Evolutionary conservation across 2,329 filamentous ascomycete species (phyloP), one percentile per base, ranked within the genome.

Genomic region (Epichloe sp.): DNA sequence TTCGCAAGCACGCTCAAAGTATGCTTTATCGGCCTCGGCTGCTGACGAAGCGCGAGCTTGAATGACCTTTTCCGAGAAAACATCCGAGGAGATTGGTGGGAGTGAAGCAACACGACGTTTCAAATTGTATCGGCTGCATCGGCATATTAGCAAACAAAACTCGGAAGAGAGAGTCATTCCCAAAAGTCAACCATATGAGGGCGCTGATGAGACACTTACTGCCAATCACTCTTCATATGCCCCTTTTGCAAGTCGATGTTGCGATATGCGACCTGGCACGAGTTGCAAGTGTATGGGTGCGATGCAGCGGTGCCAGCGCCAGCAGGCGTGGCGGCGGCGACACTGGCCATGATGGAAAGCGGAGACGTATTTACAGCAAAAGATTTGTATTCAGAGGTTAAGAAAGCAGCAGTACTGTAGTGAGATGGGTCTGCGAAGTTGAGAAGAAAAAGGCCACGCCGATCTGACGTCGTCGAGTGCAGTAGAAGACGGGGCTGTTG

Each of bases 141-240:
- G 21, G 43, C 41, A 44, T 11, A 10, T 49, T 11, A 52, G 51
- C 35, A 51, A 23, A 14, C 21, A 21, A n/a, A n/a, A 10, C n/a
- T 46, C 42, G 15, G 14, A 31, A 26, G 6, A 21, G 5, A 19
- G 6, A 19, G 23, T 11, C 14, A 15, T 11, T 10, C 34, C 11
- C 12, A 37, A 19, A 36, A 35, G 3, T 23, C 19, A 26, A 7
- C 19, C 17, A 44, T 35, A 15, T 14, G 19, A 10, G 15, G 14
- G 21, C 7, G 26, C 14, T 43, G 14, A 17, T 19, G n/a, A 41
- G 11, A 3, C 26, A 83, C 87, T 72, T 77, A 93, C 86, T 98
- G 91, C 93, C 93, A 98, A 72, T 98, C 93, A 60, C 85, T 93
- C 68, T 93, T 89, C 93, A 98, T 98, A 66, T 98, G 93, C 38